A percentile compares a stretch with the other conserved stretches of the same genome.
These are phyloP conservation scores for Cordyceps cicadae DNA, from an alignment of 2,329 filamentous ascomycete species.

Conservation along the genomic window DNA sequence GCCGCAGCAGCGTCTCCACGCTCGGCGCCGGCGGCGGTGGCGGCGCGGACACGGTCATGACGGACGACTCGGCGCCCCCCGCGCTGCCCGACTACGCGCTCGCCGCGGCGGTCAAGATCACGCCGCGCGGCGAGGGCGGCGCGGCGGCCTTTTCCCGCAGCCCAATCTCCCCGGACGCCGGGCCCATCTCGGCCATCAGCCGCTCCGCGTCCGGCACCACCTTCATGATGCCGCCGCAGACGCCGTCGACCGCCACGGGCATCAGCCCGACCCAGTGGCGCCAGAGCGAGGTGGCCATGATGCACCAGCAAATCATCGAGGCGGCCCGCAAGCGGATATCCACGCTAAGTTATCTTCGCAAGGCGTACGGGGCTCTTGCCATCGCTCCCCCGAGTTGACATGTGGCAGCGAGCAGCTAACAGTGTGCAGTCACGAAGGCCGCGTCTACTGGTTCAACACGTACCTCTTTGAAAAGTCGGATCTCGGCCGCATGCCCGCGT, in stretches of 20 bases:
- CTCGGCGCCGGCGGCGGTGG: conserved; percentile 20
- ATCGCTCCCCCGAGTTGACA: background rate
- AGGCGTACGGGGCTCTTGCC: conserved; percentile 57
- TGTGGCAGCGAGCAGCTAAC: conserved; percentile 2
- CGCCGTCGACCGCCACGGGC: conserved; percentile 13
- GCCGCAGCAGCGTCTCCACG: conserved; percentile 29
- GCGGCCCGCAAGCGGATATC: conserved; percentile 87
- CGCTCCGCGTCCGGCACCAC: conserved; percentile 31
- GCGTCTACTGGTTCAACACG: conserved; percentile 97
- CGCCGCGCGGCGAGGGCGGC: conserved; percentile 16
- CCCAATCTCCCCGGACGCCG: conserved; percentile 26
- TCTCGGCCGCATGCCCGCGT: conserved; percentile 74
- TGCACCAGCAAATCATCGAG: conserved; percentile 66
- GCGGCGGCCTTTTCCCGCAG: conserved; percentile 15
- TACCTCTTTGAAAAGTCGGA: conserved; percentile 81
- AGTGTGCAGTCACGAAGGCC: conserved; percentile 68
- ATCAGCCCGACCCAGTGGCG: conserved; percentile 23
- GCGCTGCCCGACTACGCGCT: conserved; percentile 47
- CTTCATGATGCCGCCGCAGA: conserved; percentile 19
- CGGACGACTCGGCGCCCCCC: conserved; percentile 41
- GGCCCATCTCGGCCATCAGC: conserved; percentile 34
- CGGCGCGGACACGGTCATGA: conserved; percentile 28
- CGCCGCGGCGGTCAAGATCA: conserved; percentile 38
- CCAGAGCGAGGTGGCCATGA: conserved; percentile 38
- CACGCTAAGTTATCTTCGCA: conserved; percentile 84